Evolutionary conservation across 495 filamentous ascomycete species (phyloP).

Genomic region (Lasiosphaeria ovina): DNA sequence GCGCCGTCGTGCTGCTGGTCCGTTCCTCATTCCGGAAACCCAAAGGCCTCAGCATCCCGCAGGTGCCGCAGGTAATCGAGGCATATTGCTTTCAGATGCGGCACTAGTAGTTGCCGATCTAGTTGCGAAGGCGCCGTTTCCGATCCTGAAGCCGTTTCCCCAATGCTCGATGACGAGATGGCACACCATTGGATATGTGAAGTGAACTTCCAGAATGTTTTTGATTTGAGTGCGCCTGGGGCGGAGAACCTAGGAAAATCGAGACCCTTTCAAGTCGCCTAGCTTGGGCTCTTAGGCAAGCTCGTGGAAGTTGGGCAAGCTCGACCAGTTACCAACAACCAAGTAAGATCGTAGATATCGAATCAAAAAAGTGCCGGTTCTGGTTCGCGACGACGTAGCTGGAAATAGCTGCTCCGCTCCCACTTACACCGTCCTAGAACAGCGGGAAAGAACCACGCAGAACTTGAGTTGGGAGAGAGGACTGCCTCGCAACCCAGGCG

Average conservation of each 20-base stretch:
- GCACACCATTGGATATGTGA: background rate
- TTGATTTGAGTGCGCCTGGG: constrained; percentile 8
- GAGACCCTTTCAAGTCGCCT: background rate
- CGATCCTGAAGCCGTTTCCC: background rate
- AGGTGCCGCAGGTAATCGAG: too few species aligned
- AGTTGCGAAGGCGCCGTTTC: background rate
- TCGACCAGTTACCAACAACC: background rate
- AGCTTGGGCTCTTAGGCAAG: constrained; percentile 5
- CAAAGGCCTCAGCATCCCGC: too few species aligned
- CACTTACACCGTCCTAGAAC: background rate
- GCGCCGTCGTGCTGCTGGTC: background rate
- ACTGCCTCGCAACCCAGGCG: background rate
- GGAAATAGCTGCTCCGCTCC: background rate
- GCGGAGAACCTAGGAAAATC: constrained; percentile 5
- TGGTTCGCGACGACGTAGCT: background rate
- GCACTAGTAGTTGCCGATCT: too few species aligned
- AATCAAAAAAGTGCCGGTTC: background rate
- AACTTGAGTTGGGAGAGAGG: background rate
- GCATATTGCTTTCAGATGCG: too few species aligned
- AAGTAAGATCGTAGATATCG: background rate
- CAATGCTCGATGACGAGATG: background rate
- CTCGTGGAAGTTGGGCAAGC: constrained; percentile 2
- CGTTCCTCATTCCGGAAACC: too few species aligned
- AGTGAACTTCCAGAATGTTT: background rate
- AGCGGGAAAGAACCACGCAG: background rate